Percentiles rank a stretch among this genome's conserved stretches.
phyloP scores from a whole-genome alignment of 2,329 filamentous ascomycete genomes.

The Fusarium sp. region DNA sequence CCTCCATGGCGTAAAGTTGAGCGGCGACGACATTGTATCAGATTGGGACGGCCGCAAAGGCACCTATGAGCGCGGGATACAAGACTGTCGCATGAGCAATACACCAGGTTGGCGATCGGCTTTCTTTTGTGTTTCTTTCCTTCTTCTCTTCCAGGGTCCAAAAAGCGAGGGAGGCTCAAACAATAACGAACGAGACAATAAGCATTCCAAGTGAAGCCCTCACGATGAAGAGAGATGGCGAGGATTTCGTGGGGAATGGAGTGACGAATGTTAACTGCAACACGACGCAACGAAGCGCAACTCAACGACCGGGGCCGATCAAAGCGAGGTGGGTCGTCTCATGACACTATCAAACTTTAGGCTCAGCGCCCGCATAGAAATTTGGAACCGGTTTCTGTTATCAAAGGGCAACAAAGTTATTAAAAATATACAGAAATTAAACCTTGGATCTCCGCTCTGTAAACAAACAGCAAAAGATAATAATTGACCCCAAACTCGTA shows the following conservation, averaged over 20 bases:
- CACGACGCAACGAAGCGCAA: conserved; percentile 11
- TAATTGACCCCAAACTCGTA: background rate
- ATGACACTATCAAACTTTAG: conserved; percentile 39
- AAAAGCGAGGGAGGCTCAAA: conserved; percentile 23
- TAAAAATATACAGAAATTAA: background rate
- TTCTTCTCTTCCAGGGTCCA: background rate
- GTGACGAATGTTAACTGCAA: conserved; percentile 36
- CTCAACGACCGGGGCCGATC: conserved; percentile 33
- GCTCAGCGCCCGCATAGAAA: conserved; percentile 29
- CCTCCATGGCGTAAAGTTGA: conserved; percentile 62
- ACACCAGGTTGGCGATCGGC: background rate
- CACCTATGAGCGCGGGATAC: conserved; percentile 31
- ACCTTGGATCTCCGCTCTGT: background rate
- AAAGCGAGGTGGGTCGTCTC: conserved; percentile 39
- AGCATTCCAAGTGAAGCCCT: conserved; percentile 38
- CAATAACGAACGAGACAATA: conserved; percentile 17
- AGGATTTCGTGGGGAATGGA: conserved; percentile 41
- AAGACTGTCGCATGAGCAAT: conserved; percentile 37
- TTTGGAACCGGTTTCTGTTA: conserved; percentile 10
- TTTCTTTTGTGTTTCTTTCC: background rate
- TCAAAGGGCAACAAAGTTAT: background rate
- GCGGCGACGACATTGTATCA: conserved; percentile 58
- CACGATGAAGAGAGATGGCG: conserved; percentile 28
- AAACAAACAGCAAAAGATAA: background rate
- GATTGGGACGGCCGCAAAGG: conserved; percentile 23